Conservation (phyloP, 345 rosid genomes). For the Lepidium didymum region DNA sequence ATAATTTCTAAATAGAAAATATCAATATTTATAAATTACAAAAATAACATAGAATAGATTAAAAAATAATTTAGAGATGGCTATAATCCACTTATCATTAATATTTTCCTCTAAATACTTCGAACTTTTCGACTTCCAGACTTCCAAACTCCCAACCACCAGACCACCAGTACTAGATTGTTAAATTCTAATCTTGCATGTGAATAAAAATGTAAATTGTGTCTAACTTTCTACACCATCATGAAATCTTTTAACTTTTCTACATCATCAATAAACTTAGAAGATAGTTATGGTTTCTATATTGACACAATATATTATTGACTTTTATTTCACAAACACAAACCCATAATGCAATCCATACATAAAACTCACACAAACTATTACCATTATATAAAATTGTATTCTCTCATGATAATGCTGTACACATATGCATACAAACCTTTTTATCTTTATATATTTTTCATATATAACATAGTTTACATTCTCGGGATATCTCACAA, state of each 20-base stretch:
- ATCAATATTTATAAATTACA: no score
- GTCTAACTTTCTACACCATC: background rate
- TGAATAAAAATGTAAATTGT: background rate
- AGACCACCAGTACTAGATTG: no score
- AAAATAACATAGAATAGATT: no score
- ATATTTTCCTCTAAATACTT: no score
- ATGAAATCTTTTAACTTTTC: no score
- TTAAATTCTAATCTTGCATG: no score
- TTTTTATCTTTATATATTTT: background rate
- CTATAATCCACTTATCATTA: no score
- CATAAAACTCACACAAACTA: conserved; percentile 14
- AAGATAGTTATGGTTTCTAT: background rate
- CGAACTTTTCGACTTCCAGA: no score
- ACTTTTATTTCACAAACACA: conserved; percentile 12
- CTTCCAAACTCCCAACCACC: no score
- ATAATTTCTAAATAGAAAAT: no score
- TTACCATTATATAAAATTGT: background rate
- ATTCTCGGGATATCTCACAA: background rate
- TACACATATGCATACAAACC: conserved; percentile 1
- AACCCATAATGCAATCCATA: conserved; percentile 4
- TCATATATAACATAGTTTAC: conserved; percentile 3
- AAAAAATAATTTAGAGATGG: no score
- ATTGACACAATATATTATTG: background rate
- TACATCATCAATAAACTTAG: background rate
- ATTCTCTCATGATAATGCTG: background rate